Conservation (phyloP, 2,329 filamentous ascomycete species). For the Fusarium azukiicola region DNA sequence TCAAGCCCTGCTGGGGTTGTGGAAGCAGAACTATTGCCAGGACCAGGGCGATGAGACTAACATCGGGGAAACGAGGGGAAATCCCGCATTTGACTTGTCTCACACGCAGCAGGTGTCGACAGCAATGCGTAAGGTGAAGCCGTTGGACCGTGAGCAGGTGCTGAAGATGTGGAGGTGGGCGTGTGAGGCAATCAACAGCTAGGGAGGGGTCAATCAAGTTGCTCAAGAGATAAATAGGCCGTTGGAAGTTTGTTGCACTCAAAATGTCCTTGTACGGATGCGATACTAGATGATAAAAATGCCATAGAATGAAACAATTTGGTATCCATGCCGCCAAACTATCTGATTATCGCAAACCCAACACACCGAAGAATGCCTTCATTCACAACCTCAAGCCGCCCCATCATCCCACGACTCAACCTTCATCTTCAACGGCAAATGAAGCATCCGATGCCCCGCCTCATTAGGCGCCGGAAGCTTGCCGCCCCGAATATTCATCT, state of each 20-base stretch:
- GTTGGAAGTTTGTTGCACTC: neutral
- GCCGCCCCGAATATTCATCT: conserved; percentile 75
- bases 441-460: conserved; percentile 59
- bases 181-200: conserved; percentile 13
- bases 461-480: conserved; percentile 61
- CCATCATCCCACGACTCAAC: conserved; percentile 9
- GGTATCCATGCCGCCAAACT: neutral
- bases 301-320: conserved; percentile 9
- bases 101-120: conserved; percentile 27
- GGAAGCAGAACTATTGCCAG: conserved; percentile 40
- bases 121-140: conserved; percentile 32
- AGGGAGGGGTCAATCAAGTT: neutral
- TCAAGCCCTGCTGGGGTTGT: conserved; percentile 48
- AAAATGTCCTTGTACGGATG: neutral
- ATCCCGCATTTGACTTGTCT: conserved; percentile 35
- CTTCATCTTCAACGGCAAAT: conserved; percentile 57
- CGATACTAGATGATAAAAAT: too few relatives aligned
- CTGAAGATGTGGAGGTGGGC: conserved; percentile 52
- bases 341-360: neutral
- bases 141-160: conserved; percentile 40
- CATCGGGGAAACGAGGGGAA: rapidly evolving
- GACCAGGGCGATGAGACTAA: neutral
- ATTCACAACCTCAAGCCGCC: neutral
- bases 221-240: neutral
- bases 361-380: neutral